Evolutionary conservation across 108 stramenopile genomes (phyloP), one percentile per base, ranked within the genome.

Genomic region (Seminavis robusta): DNA sequence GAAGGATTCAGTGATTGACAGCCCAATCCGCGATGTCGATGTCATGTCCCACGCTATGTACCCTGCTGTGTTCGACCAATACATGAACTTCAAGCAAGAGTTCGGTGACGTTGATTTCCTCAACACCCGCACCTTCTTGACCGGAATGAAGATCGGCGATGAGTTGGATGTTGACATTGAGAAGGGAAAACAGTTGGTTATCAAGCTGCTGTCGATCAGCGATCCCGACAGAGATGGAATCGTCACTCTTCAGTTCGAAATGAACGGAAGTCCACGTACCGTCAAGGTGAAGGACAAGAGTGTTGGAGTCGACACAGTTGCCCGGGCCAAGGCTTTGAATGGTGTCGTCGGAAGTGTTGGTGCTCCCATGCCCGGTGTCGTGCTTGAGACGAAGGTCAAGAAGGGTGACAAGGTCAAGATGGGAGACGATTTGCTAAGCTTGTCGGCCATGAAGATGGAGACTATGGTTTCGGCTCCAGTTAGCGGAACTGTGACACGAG

Each of bases 361-460:
- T 24, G 93, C 96, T 3, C 91, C 94, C 39, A 97, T 98, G 95
- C 95, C 94, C 23, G 95, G 96, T 16, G 96, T 95, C 0, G 94
- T 97, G 9, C 73, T 98, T 16, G 92, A 94, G 29, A 88, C 94
- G 9, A 91, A 82, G 67, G 91, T 95, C 1, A 77, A 75, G 47
- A 73, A 72, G 25, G 97, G 97, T 7, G 95, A 96, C 53, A 55
- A 49, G 15, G 97, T 98, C 20, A 74, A 79, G 52, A 67, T 67
- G n/a, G 97, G 97, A n/a, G 79, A 92, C 55, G 84, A 90, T 3
- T 69, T 98, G 23, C 71, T 94, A 5, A 74, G 90, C 4, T 70
- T 98, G 36, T 78, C 72, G 5, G 98, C 98, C 19, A 97, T 98
- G 96, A 98, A 98, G 63, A 98, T 98, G 98, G 98, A 98, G 73